These are phyloP conservation scores for Eucalyptus rudis DNA, from an alignment of 345 rosid genomes.

Conservation along the genomic window DNA sequence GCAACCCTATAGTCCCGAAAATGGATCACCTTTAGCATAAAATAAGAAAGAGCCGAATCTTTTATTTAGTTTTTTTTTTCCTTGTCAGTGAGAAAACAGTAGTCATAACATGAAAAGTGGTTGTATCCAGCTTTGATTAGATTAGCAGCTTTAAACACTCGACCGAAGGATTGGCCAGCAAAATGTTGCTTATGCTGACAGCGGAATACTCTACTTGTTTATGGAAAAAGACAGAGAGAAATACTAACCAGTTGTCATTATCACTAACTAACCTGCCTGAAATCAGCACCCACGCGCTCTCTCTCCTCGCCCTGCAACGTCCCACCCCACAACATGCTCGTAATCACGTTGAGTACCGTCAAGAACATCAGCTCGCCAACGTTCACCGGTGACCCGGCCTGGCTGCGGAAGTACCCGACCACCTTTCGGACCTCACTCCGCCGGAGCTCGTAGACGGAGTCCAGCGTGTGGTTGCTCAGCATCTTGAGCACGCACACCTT, in stretches of 20 bases:
- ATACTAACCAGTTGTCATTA: neutral
- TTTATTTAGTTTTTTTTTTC: neutral
- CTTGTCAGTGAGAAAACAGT: neutral
- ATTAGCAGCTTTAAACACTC: too few species aligned
- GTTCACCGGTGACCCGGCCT: slow-evolving; percentile 9
- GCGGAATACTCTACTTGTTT: neutral
- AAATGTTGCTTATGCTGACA: neutral
- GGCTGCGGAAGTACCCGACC: neutral
- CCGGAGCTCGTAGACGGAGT: slow-evolving; percentile 31
- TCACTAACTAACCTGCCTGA: slow-evolving; percentile 10
- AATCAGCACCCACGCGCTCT: slow-evolving; percentile 9
- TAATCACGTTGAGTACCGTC: slow-evolving; percentile 22
- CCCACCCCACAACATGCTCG: slow-evolving; percentile 41
- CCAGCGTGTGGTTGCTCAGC: slow-evolving; percentile 38
- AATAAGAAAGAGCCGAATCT: neutral
- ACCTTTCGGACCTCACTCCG: slow-evolving; percentile 25
- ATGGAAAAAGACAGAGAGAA: neutral
- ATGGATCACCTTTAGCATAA: neutral
- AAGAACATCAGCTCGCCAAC: slow-evolving; percentile 31
- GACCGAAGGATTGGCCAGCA: too few species aligned
- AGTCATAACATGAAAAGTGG: neutral
- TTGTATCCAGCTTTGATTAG: too few species aligned
- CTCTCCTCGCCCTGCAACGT: slow-evolving; percentile 17
- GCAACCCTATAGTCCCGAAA: neutral
- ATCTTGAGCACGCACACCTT: slow-evolving; percentile 32